Evolutionary conservation across 345 rosid genomes (phyloP).

Genomic region (Salix purpurea): DNA sequence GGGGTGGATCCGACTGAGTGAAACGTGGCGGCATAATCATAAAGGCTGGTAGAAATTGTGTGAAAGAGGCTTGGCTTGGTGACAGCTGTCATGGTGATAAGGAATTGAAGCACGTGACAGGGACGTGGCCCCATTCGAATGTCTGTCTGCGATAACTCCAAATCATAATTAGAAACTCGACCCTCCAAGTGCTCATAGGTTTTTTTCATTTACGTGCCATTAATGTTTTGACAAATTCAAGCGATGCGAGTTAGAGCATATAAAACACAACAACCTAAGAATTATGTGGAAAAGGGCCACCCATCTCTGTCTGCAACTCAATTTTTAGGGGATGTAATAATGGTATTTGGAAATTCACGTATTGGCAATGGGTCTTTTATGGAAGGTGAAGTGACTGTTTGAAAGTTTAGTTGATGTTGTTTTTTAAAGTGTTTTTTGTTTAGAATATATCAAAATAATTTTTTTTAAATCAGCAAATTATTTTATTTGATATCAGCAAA

Average conservation of each 20-base stretch:
- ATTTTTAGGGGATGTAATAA: neutral
- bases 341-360: neutral
- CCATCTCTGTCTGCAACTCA: neutral
- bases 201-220: neutral
- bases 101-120: constrained; percentile 28
- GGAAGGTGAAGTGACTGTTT: neutral
- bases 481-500: too few species aligned
- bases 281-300: neutral
- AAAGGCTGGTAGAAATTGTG: neutral
- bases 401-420: too few species aligned
- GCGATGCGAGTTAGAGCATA: too few species aligned
- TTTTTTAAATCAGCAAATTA: too few species aligned
- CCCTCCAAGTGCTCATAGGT: neutral
- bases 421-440: too few species aligned
- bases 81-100: constrained; percentile 17
- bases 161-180: neutral
- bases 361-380: neutral
- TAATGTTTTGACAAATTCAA: too few species aligned
- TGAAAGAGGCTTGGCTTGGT: constrained; percentile 11
- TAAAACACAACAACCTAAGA: neutral
- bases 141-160: constrained; percentile 31
- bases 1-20: neutral
- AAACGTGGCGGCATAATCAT: constrained; percentile 11
- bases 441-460: too few species aligned
- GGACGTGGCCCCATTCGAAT: constrained; percentile 33